Conservation (phyloP, 164 flowering plant species). For the Berberis vulgaris region DNA sequence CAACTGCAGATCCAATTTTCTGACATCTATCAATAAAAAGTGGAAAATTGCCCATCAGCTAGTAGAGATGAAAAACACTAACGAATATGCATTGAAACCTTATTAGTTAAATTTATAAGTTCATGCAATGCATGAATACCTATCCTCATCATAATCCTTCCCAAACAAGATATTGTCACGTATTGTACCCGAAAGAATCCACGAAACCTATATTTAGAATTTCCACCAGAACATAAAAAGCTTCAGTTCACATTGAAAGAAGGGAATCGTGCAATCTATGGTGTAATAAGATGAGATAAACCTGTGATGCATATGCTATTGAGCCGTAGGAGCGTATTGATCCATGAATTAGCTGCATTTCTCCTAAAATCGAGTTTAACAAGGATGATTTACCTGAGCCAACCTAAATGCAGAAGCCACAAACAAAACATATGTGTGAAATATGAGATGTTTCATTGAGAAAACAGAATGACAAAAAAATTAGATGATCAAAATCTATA, state of each 20-base stretch:
- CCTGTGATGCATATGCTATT: slow-evolving; percentile 92
- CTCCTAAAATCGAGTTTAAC: slow-evolving; percentile 70
- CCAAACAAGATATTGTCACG: slow-evolving; percentile 89
- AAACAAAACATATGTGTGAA: slow-evolving; percentile 8
- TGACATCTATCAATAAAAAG: too few relatives aligned
- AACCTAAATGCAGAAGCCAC: slow-evolving; percentile 44
- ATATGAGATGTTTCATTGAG: not conserved
- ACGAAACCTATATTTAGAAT: slow-evolving; percentile 59
- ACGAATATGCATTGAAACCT: too few relatives aligned
- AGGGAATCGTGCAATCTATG: not conserved
- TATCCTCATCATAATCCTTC: slow-evolving; percentile 43
- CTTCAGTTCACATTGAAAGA: not conserved
- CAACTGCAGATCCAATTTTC: too few relatives aligned
- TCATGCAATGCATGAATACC: slow-evolving; percentile 27
- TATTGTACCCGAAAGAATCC: slow-evolving; percentile 85
- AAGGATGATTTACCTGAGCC: slow-evolving; percentile 96
- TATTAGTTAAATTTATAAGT: not conserved
- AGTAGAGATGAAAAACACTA: too few relatives aligned
- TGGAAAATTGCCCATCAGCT: too few relatives aligned
- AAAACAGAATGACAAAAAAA: not conserved
- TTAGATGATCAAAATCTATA: too few relatives aligned
- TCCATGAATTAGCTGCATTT: slow-evolving; percentile 56
- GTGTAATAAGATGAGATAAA: slow-evolving; percentile 14
- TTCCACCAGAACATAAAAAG: slow-evolving; percentile 8
- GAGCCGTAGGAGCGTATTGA: slow-evolving; percentile 44